Evolutionary conservation across 2,329 filamentous ascomycete genomes (phyloP).

Genomic region (Scedosporium apiospermum): DNA sequence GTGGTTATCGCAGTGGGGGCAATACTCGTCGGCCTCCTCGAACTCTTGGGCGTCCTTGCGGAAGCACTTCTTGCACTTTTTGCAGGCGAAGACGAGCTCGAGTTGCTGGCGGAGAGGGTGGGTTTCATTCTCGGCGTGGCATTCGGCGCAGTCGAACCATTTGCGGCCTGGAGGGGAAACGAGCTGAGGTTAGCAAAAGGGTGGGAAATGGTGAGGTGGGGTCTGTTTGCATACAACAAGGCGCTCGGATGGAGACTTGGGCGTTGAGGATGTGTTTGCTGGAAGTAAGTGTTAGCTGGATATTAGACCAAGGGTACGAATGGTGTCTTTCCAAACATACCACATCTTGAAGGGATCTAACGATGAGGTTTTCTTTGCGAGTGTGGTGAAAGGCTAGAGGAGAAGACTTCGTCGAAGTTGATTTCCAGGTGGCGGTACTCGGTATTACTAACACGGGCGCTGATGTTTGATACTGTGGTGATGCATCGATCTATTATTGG

Average conservation of each 20-base stretch:
- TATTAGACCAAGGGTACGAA: neutral
- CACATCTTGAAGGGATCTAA: neutral
- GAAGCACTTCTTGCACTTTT: constrained; percentile 98
- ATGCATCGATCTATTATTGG: neutral
- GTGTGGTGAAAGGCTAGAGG: neutral
- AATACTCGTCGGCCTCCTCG: constrained; percentile 97
- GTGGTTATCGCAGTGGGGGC: constrained; percentile 98
- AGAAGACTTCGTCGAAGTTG: too few species aligned
- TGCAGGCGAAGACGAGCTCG: constrained; percentile 95
- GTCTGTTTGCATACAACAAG: constrained; percentile 63
- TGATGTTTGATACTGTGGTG: neutral
- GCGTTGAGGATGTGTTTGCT: constrained; percentile 99
- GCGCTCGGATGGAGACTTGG: constrained; percentile 89
- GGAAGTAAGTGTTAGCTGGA: neutral
- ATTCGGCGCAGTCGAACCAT: constrained; percentile 98
- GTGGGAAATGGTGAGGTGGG: neutral
- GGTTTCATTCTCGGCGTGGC: constrained; percentile 71
- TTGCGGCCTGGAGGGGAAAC: constrained; percentile 55
- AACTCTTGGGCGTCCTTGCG: constrained; percentile 88
- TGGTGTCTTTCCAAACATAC: neutral
- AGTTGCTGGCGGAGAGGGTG: constrained; percentile 67
- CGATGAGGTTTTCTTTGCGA: neutral
- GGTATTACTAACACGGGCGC: too few species aligned
- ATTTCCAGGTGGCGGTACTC: neutral
- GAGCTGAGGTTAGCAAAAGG: neutral